Base-by-base conservation (phyloP, 2,329 filamentous ascomycete species). In the Colletotrichum truncatum region DNA sequence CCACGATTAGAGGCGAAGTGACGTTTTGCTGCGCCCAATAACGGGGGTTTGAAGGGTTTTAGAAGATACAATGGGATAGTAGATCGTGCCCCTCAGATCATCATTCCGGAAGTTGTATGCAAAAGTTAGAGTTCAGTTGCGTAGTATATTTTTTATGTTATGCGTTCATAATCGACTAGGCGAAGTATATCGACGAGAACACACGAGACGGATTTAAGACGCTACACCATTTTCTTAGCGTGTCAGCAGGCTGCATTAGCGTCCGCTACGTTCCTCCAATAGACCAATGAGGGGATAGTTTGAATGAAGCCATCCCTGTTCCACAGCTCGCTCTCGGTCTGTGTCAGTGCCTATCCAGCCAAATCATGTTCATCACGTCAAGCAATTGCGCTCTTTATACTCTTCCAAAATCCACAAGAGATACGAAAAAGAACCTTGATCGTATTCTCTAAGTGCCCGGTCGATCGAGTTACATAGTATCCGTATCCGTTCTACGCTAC, bases 171-270 rank as follows among this genome's bases (percentile, higher is more conserved):
- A 58, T 63, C 45, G 21, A 7, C 9, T 28, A 60, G 54, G 46
- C 46, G 34, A 51, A 52, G 21, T 45, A 58, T 32, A 43, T 21
- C 25, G 4, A 48, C 34, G n/a, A 14, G 9, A 38, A 18, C 18
- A 39, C 32, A 30, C 34, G 16, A 7, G 25, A 38, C 21, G 36
- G 61, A 43, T 60, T 48, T 60, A 53, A 54, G 28, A 16, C 39
- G 23, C 21, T 30, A 11, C 18, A 6, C 14, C 23, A 46, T n/a
- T 23, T 18, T 64, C 26, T 54, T 54, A 53, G 36, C 46, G 55
- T 14, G 61, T 64, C 61, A 64, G 61, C 61, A 64, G 55, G 18
- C 25, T 64, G 61, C 61, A 60, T 64, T 61, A 64, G 61, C 55
- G 61, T 61, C 55, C 39, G 30, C n/a, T n/a, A n/a, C n/a, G 34